Evolutionary conservation across 202 grass and related monocot genomes (phyloP).

Genomic region (Hordeum pubiflorum): DNA sequence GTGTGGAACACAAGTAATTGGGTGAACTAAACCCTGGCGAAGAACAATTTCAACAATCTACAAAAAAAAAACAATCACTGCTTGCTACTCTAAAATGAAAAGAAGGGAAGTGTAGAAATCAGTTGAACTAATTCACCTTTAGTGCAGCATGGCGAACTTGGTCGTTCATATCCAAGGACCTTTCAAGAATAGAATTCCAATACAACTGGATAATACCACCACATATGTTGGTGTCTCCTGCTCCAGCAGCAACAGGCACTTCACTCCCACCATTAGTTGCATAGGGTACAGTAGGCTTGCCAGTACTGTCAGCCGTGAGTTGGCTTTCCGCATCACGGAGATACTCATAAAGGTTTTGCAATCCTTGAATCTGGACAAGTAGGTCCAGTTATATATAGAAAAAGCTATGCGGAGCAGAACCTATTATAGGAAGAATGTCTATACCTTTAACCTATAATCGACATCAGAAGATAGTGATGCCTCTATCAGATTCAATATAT

Average conservation of each 20-base stretch:
- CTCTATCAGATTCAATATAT: slow-evolving; percentile 79
- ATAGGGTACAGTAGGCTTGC: slow-evolving; percentile 34
- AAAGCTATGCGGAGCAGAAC: slow-evolving; percentile 1
- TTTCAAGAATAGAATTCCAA: slow-evolving; percentile 84
- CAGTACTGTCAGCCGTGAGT: slow-evolving; percentile 47
- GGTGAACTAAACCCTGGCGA: slow-evolving; percentile 96
- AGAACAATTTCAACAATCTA: slow-evolving; percentile 99
- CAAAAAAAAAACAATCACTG: slow-evolving; percentile 9
- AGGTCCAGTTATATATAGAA: slow-evolving; percentile 12
- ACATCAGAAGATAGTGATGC: slow-evolving; percentile 61
- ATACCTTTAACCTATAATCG: slow-evolving; percentile 81
- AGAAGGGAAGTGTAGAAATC: not conserved
- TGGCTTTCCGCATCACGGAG: slow-evolving; percentile 89
- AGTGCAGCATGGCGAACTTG: slow-evolving; percentile 81
- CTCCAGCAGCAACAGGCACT: slow-evolving; percentile 96
- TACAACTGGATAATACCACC: slow-evolving; percentile 96
- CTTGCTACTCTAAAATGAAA: slow-evolving; percentile 12
- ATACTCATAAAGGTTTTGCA: slow-evolving; percentile 97
- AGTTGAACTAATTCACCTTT: slow-evolving; percentile 52
- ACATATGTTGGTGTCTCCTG: slow-evolving; percentile 96
- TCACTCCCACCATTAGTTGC: slow-evolving; percentile 43
- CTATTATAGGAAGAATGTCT: slow-evolving; percentile 7
- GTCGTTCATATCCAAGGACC: slow-evolving; percentile 68
- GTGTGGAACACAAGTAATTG: slow-evolving; percentile 94
- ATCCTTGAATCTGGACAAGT: slow-evolving; percentile 66